Conservation (phyloP, 257 asterid species). For the Solanum chmielewskii region DNA sequence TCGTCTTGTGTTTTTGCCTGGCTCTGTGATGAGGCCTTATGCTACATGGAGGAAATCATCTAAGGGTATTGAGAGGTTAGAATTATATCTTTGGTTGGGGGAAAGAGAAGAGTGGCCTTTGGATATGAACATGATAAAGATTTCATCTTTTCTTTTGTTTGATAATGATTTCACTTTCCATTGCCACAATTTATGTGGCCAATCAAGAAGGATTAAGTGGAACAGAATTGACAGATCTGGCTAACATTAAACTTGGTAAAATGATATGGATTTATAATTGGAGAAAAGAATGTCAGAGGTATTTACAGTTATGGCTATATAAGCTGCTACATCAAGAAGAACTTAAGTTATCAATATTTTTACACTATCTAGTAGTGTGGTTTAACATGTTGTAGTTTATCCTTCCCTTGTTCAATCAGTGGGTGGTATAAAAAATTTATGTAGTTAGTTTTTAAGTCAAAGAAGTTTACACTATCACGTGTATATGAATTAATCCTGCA, state of each 20-base stretch:
- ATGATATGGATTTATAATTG: background rate
- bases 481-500: background rate
- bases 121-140: background rate
- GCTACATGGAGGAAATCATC: background rate
- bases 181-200: background rate
- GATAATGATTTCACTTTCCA: background rate
- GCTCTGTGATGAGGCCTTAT: background rate
- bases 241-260: background rate
- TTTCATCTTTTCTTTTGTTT: background rate
- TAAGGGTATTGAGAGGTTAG: background rate
- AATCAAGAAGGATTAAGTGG: background rate
- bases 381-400: background rate
- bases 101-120: background rate
- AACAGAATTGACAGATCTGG: background rate
- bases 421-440: background rate
- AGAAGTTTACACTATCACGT: background rate
- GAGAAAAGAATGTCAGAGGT: background rate
- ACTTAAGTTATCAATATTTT: background rate
- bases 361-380: background rate
- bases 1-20: background rate
- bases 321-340: background rate
- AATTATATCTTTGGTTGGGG: background rate
- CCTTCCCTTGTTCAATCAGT: background rate
- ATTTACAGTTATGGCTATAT: background rate
- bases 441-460: background rate